Conservation (phyloP, 306 rosid species). For the Alnus glutinosa region DNA sequence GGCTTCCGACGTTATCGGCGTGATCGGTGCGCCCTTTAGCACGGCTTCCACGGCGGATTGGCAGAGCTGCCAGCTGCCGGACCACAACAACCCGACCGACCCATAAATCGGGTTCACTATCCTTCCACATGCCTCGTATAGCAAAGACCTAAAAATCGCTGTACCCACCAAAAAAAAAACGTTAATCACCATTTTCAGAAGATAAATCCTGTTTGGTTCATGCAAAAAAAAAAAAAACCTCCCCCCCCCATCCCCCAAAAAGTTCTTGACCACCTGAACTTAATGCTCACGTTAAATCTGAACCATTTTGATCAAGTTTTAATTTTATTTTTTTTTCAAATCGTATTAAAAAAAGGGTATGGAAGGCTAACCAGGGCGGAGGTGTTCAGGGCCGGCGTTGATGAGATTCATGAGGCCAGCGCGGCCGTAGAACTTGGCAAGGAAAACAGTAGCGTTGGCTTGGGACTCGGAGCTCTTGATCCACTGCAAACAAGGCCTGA, state of each 20-base stretch:
- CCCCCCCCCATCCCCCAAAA: neutral
- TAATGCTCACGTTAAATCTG: neutral
- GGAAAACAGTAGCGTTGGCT: conserved; percentile 93
- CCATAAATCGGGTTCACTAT: conserved; percentile 96
- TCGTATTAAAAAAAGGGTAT: neutral
- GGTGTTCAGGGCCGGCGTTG: conserved; percentile 93
- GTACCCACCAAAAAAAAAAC: conserved; percentile 14
- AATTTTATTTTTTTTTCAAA: neutral
- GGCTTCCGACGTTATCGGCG: conserved; percentile 78
- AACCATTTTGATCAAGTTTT: neutral
- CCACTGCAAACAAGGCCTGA: conserved; percentile 90
- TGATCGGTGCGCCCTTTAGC: conserved; percentile 77
- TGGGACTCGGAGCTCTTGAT: conserved; percentile 91
- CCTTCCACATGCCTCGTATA: conserved; percentile 94
- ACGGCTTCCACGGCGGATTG: conserved; percentile 94
- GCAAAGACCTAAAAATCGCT: conserved; percentile 84
- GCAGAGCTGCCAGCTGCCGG: conserved; percentile 96
- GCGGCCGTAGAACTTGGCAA: conserved; percentile 94
- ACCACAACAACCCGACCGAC: conserved; percentile 93
- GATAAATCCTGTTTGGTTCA: neutral
- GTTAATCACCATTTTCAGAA: neutral
- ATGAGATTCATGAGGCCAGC: conserved; percentile 97
- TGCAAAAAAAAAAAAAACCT: conserved; percentile 8
- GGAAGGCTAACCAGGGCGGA: conserved; percentile 71
- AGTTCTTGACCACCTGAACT: neutral